Evolutionary conservation across 257 asterid species (phyloP), one percentile per base, ranked within the genome.

Genomic region (Capsicum chinense): DNA sequence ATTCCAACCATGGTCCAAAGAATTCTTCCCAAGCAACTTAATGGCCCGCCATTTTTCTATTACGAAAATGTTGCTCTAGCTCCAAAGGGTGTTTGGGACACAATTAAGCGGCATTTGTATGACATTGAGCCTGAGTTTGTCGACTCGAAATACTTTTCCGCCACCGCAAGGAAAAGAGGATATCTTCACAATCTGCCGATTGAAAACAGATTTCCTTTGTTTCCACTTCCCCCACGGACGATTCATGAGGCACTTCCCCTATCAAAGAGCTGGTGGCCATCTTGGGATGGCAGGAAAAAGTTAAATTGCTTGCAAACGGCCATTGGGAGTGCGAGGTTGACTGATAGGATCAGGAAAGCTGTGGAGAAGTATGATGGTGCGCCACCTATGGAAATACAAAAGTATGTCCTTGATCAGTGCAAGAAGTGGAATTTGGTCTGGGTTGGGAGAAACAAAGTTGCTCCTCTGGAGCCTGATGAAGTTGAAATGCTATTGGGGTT

Each of bases 401-500:
- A 86, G 59, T 76, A 47, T 71, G 86, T 96, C 4, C 88, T 96
- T 2, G 88, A 92, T 6, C 92, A 96, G 76, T 94, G 98, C 84
- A 85, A 95, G 5, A 96, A 96, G 33, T 96, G 99, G 99, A 96
- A 96, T 56, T 54, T 96, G 81, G 92, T 96, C 6, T 96, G 99
- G 99, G 98, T 93, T 0, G 99, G 99, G 62, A 90, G 89, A 85
- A 90, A 94, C 83, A 96, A 94, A 74, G 88, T 91, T 37, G 99
- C 99, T 35, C 98, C 99, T 5, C 78, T 96, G 1, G 99, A 96
- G 83, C 91, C 93, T 0, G 98, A 96, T 83, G 99, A 96, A 74
- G 87, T 96, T 17, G 99, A 96, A 67, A 89, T 90, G 90, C 82
- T 94, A 2, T 50, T 96, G 79, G 99, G 99, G 15, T 96, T 94